Conservation (phyloP, 2,329 filamentous ascomycete species). For the Calycina marina region DNA sequence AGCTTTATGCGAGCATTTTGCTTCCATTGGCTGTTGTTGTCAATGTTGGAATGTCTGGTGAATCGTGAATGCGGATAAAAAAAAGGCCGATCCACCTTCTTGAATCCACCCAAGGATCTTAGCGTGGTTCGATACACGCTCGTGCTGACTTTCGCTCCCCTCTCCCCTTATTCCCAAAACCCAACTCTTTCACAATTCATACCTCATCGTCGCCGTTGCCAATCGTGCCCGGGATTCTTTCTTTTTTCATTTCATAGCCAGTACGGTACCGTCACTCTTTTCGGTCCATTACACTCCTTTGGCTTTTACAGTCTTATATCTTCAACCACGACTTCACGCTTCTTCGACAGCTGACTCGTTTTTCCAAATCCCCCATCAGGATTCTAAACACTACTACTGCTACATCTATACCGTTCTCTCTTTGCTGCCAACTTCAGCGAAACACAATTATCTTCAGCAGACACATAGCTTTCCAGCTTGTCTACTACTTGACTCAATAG, state of each 20-base stretch:
- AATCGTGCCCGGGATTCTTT: slow-evolving; percentile 10
- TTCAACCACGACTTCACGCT: slow-evolving; percentile 11
- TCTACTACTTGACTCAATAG: slow-evolving; percentile 5
- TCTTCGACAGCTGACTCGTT: slow-evolving; percentile 10
- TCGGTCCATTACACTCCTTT: slow-evolving; percentile 29
- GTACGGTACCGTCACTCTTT: slow-evolving; percentile 36
- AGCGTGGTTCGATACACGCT: not conserved
- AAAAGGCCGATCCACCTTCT: slow-evolving; percentile 1
- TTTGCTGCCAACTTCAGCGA: slow-evolving; percentile 23
- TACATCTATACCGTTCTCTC: slow-evolving; percentile 15
- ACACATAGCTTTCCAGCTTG: slow-evolving; percentile 11
- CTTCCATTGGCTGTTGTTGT: too few species aligned
- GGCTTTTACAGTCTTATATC: slow-evolving; percentile 13
- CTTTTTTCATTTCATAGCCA: slow-evolving; percentile 19
- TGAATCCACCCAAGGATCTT: not conserved
- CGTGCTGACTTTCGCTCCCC: slow-evolving; percentile 6
- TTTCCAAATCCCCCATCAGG: slow-evolving; percentile 8
- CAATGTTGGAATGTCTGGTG: too few species aligned
- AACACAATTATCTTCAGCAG: slow-evolving; percentile 13
- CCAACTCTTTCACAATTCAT: too few species aligned
- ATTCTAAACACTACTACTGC: slow-evolving; percentile 1
- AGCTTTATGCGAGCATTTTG: too few species aligned
- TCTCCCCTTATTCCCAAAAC: slow-evolving; percentile 8
- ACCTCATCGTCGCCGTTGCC: slow-evolving; percentile 9
- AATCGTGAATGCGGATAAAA: not conserved